Percentiles rank a stretch among this genome's conserved stretches.
These are phyloP conservation scores for Avena eriantha DNA, from an alignment of 176 grass and related monocot species.

Conservation along the genomic window DNA sequence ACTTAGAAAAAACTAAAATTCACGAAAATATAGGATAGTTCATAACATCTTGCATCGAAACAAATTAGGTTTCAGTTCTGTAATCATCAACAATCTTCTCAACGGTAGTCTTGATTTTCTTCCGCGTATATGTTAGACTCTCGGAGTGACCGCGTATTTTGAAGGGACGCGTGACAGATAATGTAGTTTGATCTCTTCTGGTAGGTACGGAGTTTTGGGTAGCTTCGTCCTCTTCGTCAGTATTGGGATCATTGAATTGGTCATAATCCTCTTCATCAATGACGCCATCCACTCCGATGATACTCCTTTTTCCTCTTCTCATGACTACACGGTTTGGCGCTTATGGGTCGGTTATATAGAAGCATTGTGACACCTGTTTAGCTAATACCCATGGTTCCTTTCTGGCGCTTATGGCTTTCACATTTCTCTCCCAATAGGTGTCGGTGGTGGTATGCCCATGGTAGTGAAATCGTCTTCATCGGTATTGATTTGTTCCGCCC, in stretches of 20 bases:
- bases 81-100: background rate
- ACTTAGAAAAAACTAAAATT: too few species aligned
- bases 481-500: background rate
- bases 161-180: background rate
- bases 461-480: background rate
- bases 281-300: background rate
- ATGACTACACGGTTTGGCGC: background rate
- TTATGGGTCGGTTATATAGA: background rate
- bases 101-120: background rate
- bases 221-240: background rate
- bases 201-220: background rate
- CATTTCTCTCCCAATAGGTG: background rate
- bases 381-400: background rate
- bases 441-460: background rate
- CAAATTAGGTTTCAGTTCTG: background rate
- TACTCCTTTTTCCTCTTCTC: conserved; percentile 5
- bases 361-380: background rate
- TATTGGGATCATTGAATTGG: background rate
- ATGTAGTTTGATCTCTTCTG: background rate
- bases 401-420: background rate
- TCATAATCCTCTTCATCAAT: background rate
- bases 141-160: background rate
- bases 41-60: background rate
- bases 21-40: background rate
- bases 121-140: background rate